A percentile compares a stretch with the other conserved stretches of the same genome.
Conservation (phyloP, 352 stramenopile genomes). For the Globisporangium canariense region DNA sequence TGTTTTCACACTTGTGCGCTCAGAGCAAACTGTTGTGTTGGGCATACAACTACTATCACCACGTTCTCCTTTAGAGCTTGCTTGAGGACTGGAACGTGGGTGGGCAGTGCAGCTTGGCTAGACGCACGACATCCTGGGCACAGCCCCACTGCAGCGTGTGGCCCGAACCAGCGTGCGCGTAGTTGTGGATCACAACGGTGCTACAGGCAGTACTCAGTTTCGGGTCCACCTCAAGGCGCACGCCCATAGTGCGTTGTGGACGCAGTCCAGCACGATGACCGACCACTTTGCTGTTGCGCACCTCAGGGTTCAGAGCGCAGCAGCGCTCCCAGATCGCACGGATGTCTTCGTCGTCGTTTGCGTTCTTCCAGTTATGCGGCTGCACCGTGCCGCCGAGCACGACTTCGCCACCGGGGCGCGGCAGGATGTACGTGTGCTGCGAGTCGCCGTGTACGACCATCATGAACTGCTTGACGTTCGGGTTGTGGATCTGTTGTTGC, state of each 20-base stretch:
- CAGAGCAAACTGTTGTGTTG: background rate
- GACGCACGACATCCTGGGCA: slow-evolving; percentile 41
- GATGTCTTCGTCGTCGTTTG: slow-evolving; percentile 38
- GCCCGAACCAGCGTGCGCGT: slow-evolving; percentile 58
- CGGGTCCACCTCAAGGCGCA: slow-evolving; percentile 47
- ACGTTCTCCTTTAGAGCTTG: slow-evolving; percentile 8
- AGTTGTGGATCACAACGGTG: slow-evolving; percentile 67
- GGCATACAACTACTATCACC: background rate
- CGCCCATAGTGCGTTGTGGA: slow-evolving; percentile 32
- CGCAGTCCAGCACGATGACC: slow-evolving; percentile 39
- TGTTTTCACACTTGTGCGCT: background rate
- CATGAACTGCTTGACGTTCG: slow-evolving; percentile 43
- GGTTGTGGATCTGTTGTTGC: slow-evolving; percentile 35
- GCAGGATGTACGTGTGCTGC: slow-evolving; percentile 68
- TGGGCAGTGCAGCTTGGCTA: slow-evolving; percentile 25
- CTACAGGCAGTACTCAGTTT: slow-evolving; percentile 24
- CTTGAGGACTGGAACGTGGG: background rate
- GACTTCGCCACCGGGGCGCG: slow-evolving; percentile 52
- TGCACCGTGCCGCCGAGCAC: slow-evolving; percentile 66
- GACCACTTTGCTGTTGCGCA: slow-evolving; percentile 42
- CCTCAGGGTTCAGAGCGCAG: slow-evolving; percentile 33
- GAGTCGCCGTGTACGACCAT: slow-evolving; percentile 41
- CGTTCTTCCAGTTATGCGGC: slow-evolving; percentile 46
- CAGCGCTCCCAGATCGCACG: slow-evolving; percentile 50
- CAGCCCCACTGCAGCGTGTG: slow-evolving; percentile 75